A percentile compares a stretch with the other conserved stretches of the same genome.
Evolutionary conservation across 768 basidiomycete genomes (phyloP).

Genomic region (Leccinum aurantiacum): DNA sequence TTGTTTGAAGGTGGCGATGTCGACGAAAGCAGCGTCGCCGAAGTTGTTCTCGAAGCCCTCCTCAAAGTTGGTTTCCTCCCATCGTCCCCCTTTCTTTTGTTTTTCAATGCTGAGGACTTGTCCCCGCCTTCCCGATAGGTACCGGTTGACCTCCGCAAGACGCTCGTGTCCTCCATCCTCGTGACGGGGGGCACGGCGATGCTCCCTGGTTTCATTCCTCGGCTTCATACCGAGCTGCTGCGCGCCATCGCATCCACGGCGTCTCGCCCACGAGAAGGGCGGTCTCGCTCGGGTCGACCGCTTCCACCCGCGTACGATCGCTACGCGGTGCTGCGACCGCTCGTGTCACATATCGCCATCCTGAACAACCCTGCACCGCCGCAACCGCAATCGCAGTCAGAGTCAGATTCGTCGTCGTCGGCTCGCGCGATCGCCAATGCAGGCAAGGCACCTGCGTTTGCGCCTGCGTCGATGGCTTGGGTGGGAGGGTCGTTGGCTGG

Average conservation of each 20-base stretch:
- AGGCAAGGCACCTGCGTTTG: conserved; percentile 87
- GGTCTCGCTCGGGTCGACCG: conserved; percentile 38
- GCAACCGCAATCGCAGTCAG: background rate
- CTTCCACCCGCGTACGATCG: conserved; percentile 63
- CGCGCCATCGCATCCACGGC: conserved; percentile 51
- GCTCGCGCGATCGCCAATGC: conserved; percentile 59
- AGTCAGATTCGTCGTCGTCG: conserved; percentile 30
- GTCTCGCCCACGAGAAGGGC: conserved; percentile 32
- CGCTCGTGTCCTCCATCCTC: conserved; percentile 80
- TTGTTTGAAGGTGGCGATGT: conserved; percentile 89
- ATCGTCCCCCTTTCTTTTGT: background rate
- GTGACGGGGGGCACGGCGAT: conserved; percentile 87
- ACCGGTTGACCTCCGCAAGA: conserved; percentile 86
- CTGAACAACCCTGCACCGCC: conserved; percentile 80
- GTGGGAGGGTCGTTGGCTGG: conserved; percentile 93
- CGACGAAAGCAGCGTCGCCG: conserved; percentile 82
- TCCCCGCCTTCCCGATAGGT: conserved; percentile 46
- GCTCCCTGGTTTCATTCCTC: conserved; percentile 90
- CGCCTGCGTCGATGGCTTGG: conserved; percentile 82
- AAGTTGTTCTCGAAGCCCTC: conserved; percentile 74
- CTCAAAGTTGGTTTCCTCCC: conserved; percentile 55
- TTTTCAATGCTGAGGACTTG: background rate
- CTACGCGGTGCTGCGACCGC: conserved; percentile 69
- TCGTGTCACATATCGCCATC: conserved; percentile 74
- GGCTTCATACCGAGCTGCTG: conserved; percentile 78